Base-by-base conservation (phyloP, 164 flowering plant species). In the Buxus sempervirens region DNA sequence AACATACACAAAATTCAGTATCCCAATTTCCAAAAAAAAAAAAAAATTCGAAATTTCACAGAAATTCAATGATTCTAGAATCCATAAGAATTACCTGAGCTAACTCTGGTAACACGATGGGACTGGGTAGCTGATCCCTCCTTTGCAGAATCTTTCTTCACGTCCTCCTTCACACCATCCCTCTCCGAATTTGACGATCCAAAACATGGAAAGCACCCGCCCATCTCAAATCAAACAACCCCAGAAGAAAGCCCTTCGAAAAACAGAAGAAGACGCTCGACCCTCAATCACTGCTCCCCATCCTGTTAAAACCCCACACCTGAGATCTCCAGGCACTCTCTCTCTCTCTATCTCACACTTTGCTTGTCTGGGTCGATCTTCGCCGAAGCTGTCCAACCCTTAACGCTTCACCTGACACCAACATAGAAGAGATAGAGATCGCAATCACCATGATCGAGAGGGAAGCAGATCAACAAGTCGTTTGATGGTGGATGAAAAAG, bases 121-220 rank as follows among this genome's bases (percentile, higher is more conserved):
- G 54, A 54, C n/a, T 62, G 61, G 58, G 72, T 28, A 58, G 72
- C 69, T 42, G 68, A 72, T 24, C 68, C 70, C 25, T 71, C 77
- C 61, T 77, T 77, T 2, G 19, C 65, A 69, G 66, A 65, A 21
- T 70, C 80, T 21, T 73, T 70, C 68, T 76, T 76, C 49, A 5
- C 64, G 55, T 54, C 72, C 54, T 77, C 74, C 45, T 77, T 73
- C 21, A 62, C 71, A 60, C 66, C 75, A 65, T 64, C 69, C n/a
- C 70, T 79, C 54, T 82, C 85, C 64, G 81, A 75, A 58, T 69
- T 66, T 16, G 87, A 74, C 64, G 91, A 82, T 81, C 84, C 83
- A 68, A 85, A 81, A 65, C 91, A 87, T n/a, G 88, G 82, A 66
- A 87, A 76, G 66, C 91, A 87, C 80, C 84, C 84, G 62, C 87